Base-by-base conservation (phyloP, 305 asterid species). In the Andrographis paniculata region DNA sequence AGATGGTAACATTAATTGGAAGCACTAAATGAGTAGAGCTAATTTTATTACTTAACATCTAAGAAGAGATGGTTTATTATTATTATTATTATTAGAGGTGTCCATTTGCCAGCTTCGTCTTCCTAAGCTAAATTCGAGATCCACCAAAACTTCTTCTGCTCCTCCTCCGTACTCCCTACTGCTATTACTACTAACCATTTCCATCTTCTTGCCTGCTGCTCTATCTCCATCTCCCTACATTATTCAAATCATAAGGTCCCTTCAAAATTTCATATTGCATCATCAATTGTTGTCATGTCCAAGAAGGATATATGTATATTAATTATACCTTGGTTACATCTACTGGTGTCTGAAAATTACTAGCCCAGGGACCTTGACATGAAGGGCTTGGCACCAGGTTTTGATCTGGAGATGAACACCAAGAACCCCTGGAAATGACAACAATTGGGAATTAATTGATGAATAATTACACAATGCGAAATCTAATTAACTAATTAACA, bases 51-150 rank as follows among this genome's bases (percentile, higher is more conserved):
- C n/a, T 33, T 21, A 75, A 46, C 77, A 69, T 52, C 65, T 61
- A 64, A 70, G 68, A 60, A 71, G 61, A 15, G 63, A 55, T 12
- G 70, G 55, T 46, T 53, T 63, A 22, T n/a, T n/a, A n/a, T n/a
- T n/a, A n/a, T n/a, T n/a, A n/a, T n/a, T n/a, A n/a, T n/a, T n/a
- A n/a, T 53, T 63, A 23, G 64, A 38, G 18, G 45, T 49, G 60
- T 62, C 77, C 64, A 56, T 30, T 50, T 58, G 69, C 74, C 69
- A 74, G 73, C 62, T 68, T 70, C 82, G 67, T 53, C 78, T 68
- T 50, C 94, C 87, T 24, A 83, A 73, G 16, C 79, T 79, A 66
- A 83, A 74, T 63, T 83, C 87, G 17, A 83, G 80, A 66, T 82
- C 66, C 15, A 74, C 54, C 53, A 65, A 19, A 55, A 17, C 45